Evolutionary conservation across 2,329 filamentous ascomycete species (phyloP), one percentile per base, ranked within the genome.

Genomic region (Aspergillus chevalieri): DNA sequence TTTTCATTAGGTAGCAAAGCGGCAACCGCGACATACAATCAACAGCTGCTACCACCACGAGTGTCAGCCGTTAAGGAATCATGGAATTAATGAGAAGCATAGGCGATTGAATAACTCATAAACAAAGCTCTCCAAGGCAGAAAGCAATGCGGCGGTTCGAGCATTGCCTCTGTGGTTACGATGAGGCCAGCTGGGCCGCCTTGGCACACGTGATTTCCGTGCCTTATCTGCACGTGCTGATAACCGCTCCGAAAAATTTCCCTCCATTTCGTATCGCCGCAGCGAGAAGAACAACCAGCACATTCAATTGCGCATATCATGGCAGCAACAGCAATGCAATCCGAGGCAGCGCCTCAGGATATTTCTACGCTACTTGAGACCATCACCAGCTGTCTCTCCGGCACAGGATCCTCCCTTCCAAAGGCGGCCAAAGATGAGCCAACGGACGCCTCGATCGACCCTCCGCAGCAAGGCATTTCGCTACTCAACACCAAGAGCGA

Each of bases 401-500:
- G 59, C 44, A 64, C 68, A 4, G 55, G 58, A 7, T 62, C 64
- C 4, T 70, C 69, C 2, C 63, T 73, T 19, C 70, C 69, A 3
- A 57, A 60, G 28, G 26, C 60, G 2, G 52, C 56, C 45, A 63
- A 64, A 15, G 62, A 65, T 46, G 51, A 56, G 2, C 51, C 61
- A 0, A 82, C 87, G 0, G 77, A 85, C 43, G 82, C 90, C 51
- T 83, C 85, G 12, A 80, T 94, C 52, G 74, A 86, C 44, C 82
- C 87, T n/a, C 85, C 87, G 1, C 78, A 85, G 56, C 84, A 95
- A 61, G 92, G 93, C 64, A 93, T 98, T 51, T 96, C 93, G 0
- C 82, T 98, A 1, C 84, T 98, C 62, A 90, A 97, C 65, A 84
- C 89, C 56, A 98, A 98, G 74, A 97, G 94, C 71, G 93, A 98